Evolutionary conservation across 1,139 yeast species (phyloP).

Genomic region (Blastobotrys elegans): DNA sequence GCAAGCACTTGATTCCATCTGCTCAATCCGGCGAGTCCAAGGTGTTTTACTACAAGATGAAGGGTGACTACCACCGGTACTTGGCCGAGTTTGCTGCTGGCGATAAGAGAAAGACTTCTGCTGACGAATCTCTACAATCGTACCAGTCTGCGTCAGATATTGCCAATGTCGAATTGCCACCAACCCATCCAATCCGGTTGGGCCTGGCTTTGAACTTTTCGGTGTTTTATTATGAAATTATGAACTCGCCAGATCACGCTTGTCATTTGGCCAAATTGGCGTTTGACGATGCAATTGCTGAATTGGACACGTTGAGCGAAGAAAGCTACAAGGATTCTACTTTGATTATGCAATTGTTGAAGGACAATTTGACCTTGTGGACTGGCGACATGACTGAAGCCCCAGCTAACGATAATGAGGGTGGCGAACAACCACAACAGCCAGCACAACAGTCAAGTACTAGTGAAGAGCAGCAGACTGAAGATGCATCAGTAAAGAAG

Average conservation of each 20-base stretch:
- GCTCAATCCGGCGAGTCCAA: conserved; percentile 97
- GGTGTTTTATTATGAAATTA: conserved; percentile 95
- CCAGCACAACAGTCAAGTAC: conserved; percentile 11
- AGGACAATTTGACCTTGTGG: conserved; percentile 98
- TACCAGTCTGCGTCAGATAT: conserved; percentile 94
- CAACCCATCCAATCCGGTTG: conserved; percentile 97
- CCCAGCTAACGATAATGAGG: conserved; percentile 47
- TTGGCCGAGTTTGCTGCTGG: conserved; percentile 93
- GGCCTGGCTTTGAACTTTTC: conserved; percentile 98
- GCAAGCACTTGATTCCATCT: conserved; percentile 83
- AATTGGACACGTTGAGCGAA: conserved; percentile 93
- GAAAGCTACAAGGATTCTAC: conserved; percentile 98
- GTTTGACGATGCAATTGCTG: conserved; percentile 98
- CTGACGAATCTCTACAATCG: conserved; percentile 88
- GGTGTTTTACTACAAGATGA: conserved; percentile 98
- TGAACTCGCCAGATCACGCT: conserved; percentile 97
- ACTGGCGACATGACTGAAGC: conserved; percentile 93
- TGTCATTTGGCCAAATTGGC: conserved; percentile 99
- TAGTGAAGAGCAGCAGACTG: conserved; percentile 2
- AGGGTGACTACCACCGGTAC: conserved; percentile 99
- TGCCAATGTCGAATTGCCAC: conserved; percentile 94
- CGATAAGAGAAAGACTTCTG: conserved; percentile 89
- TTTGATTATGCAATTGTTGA: conserved; percentile 94
- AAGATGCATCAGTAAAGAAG: not conserved
- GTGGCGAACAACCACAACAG: conserved; percentile 11